Percentiles rank a stretch among this genome's conserved stretches.
Evolutionary conservation across 2,329 filamentous ascomycete genomes (phyloP).

Genomic region (Drechmeria coniospora): DNA sequence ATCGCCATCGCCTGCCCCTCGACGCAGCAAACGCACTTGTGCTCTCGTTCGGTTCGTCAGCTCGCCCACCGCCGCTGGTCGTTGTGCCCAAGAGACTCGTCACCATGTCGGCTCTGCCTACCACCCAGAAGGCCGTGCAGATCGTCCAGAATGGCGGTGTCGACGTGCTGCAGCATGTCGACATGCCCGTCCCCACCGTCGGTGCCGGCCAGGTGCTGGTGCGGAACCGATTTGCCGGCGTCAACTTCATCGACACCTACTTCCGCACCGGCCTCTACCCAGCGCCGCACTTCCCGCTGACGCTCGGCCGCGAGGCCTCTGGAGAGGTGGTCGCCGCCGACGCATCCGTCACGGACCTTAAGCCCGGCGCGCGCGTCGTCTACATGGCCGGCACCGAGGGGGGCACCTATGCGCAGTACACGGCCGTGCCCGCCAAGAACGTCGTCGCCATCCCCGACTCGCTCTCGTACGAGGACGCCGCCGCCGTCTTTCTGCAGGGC

Average conservation of each 20-base stretch:
- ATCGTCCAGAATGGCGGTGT: slow-evolving; percentile 49
- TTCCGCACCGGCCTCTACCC: slow-evolving; percentile 75
- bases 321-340: slow-evolving; percentile 51
- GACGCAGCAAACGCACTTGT: too few species aligned
- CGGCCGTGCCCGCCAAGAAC: slow-evolving; percentile 33
- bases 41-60: too few species aligned
- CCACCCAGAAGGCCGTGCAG: slow-evolving; percentile 54
- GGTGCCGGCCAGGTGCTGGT: slow-evolving; percentile 62
- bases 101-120: slow-evolving; percentile 54
- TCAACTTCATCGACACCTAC: slow-evolving; percentile 88
- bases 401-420: slow-evolving; percentile 41
- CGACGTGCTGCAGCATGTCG: slow-evolving; percentile 57
- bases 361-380: slow-evolving; percentile 52
- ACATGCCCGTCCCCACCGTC: slow-evolving; percentile 51
- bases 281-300: slow-evolving; percentile 49
- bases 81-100: not conserved
- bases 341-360: slow-evolving; percentile 32
- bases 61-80: too few species aligned
- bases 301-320: slow-evolving; percentile 65
- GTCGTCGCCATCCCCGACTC: slow-evolving; percentile 48
- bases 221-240: slow-evolving; percentile 62
- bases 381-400: slow-evolving; percentile 36
- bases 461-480: slow-evolving; percentile 45
- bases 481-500: slow-evolving; percentile 62
- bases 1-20: not conserved